Percentiles rank a stretch among this genome's conserved stretches.
Evolutionary conservation across 2,329 filamentous ascomycete genomes (phyloP).

Genomic region (Malbranchea cinnamomea): DNA sequence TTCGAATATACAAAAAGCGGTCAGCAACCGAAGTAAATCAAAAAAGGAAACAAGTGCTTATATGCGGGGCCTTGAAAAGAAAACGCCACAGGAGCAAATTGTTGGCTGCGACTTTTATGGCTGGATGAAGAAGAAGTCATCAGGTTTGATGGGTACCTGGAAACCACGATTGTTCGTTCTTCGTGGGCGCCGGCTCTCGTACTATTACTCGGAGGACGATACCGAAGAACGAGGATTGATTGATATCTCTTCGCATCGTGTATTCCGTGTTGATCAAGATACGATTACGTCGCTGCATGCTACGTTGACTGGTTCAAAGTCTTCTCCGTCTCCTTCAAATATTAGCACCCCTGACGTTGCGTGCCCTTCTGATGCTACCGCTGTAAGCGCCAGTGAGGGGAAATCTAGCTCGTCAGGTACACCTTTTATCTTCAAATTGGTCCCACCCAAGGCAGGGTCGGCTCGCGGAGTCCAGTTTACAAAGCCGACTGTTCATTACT

Average conservation of each 20-base stretch:
- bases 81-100: slow-evolving; percentile 70
- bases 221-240: slow-evolving; percentile 89
- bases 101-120: slow-evolving; percentile 80
- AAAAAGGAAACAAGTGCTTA: slow-evolving; percentile 97
- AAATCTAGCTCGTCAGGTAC: slow-evolving; percentile 32
- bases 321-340: slow-evolving; percentile 41
- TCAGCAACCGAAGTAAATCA: slow-evolving; percentile 42
- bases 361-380: slow-evolving; percentile 11
- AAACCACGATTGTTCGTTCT: slow-evolving; percentile 93
- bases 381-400: slow-evolving; percentile 1
- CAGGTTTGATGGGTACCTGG: slow-evolving; percentile 93
- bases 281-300: slow-evolving; percentile 81
- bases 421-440: slow-evolving; percentile 96
- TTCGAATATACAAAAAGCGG: slow-evolving; percentile 36
- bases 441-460: slow-evolving; percentile 74
- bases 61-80: slow-evolving; percentile 67
- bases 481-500: slow-evolving; percentile 93
- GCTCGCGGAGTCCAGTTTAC: slow-evolving; percentile 93
- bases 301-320: slow-evolving; percentile 73
- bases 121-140: slow-evolving; percentile 99
- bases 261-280: slow-evolving; percentile 88
- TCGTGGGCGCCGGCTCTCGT: slow-evolving; percentile 76
- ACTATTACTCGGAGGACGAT: slow-evolving; percentile 91
- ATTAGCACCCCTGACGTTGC: slow-evolving; percentile 7
- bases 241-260: slow-evolving; percentile 92